Evolutionary conservation across 139 green algal genomes (phyloP), one percentile per base, ranked within the genome.

Genomic region (Chlamydomonas eustigma): DNA sequence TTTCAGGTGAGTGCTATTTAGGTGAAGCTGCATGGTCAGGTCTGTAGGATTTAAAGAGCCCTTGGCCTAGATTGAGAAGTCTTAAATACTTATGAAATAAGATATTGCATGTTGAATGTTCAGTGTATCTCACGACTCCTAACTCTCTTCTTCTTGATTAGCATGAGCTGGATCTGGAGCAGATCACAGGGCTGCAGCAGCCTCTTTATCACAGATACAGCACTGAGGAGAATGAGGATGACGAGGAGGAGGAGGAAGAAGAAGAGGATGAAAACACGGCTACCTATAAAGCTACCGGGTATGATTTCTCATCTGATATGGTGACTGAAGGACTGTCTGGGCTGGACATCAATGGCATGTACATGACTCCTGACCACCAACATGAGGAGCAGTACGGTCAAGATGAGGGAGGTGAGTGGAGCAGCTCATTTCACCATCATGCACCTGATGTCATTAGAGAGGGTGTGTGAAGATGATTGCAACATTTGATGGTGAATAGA

Each of bases 111-210:
- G n/a, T n/a, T n/a, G n/a, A n/a, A n/a, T n/a, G n/a, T n/a, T n/a
- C n/a, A n/a, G n/a, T n/a, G n/a, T 18, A 28, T 58, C 12, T 28
- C 44, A 12, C 18, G 44, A 28, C 44, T 18, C 18, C 12, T 58
- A 28, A 18, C 44, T 18, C 18, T 18, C 18, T 58, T 58, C 18
- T 28, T 18, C 44, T 58, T 58, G 44, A 12, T 12, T 18, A 58
- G 85, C 78, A 83, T 18, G 85, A 86, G 50, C 86, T 90, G 80
- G 85, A 90, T 25, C 76, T 90, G 39, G 85, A 85, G 76, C 79
- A 90, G 64, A 85, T 89, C 35, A 73, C 82, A 39, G 85, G 84
- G 51, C 84, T 90, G 77, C 85, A 85, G 74, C 80, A 81, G 12
- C 74, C 79, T 31, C 80, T 90, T 50, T 88, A 87, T 64, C 80